Base-by-base conservation (phyloP, 139 green algal genomes). In the Chlamydomonas sphaeroides region DNA sequence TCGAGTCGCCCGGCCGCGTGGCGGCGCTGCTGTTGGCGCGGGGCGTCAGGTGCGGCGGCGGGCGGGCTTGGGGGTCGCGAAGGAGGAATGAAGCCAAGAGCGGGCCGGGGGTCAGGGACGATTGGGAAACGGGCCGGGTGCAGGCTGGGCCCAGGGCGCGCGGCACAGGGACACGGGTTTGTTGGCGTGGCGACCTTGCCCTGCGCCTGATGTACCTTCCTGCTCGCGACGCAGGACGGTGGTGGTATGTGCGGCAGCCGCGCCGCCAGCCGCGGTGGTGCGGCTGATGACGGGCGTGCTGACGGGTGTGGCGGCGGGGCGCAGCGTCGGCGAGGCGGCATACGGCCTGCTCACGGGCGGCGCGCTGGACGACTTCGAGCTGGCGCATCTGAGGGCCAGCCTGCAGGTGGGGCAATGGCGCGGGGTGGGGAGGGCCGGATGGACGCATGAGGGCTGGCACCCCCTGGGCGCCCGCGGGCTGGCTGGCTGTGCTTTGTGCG, bases 1-100 rank as follows among this genome's bases (percentile, higher is more conserved):
- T 88, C 57, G 86, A 90, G 77, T 41, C 45, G 35, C 78, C 86
- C 1, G 8, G 75, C 3, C 39, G 63, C 1, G 84, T 85, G 15
- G 82, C 86, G 23, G 65, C 76, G 78, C 72, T 90, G 59, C 78
- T 88, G 65, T 65, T 90, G 45, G 69, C 76, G 17, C 78, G 82
- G 3, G 86, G 86, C 26, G 86, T 90, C 10, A 87, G 83, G 76
- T 78, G 71, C 11, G 71, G 45, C 10, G 45, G 11, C 45, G 45
- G 45, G 45, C 14, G 45, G 45, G 45, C 11, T 21, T 53, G 45
- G 10, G 45, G 45, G 45, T 53, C 45, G 45, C 11, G 45, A 53
- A 14, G 45, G 45, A 14, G 45, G 45, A 14, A 53, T 53, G 45
- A 14, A 53, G 45, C 45, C 45, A 53, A 21, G 45, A 14, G 14